These are phyloP conservation scores for Dryas octopetala DNA, from an alignment of 306 rosid species.

Conservation along the genomic window DNA sequence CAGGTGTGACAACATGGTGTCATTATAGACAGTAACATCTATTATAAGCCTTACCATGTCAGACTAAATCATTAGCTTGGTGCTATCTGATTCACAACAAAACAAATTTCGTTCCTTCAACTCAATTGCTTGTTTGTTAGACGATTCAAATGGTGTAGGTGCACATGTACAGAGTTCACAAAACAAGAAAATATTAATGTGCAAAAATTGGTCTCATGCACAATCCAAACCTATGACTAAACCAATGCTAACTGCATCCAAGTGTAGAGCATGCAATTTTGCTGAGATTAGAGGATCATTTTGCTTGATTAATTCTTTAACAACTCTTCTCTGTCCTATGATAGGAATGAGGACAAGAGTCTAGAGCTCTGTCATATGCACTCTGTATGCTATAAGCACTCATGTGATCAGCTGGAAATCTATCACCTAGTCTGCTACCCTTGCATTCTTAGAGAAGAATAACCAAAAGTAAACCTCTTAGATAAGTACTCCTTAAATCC, in stretches of 20 bases:
- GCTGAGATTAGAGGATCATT: neutral
- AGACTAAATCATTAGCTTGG: neutral
- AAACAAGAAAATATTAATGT: no score
- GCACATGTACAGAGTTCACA: neutral
- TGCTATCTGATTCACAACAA: neutral
- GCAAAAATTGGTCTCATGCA: no score
- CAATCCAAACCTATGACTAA: neutral
- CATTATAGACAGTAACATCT: neutral
- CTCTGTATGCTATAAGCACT: neutral
- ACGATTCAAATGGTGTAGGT: neutral
- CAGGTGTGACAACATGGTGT: no score
- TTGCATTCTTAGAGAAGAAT: neutral
- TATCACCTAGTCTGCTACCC: neutral
- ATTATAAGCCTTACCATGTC: neutral
- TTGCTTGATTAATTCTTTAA: neutral
- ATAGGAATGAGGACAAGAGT: neutral
- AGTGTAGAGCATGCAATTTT: neutral
- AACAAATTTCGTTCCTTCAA: neutral
- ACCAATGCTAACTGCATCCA: neutral
- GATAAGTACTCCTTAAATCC: neutral
- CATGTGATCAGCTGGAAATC: neutral
- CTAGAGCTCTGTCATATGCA: neutral
- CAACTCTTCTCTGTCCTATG: neutral
- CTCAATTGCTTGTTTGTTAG: neutral
- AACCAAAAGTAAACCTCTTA: neutral